Base-by-base conservation (phyloP, 2,329 filamentous ascomycete species). In the Stagonosporopsis cucurbitacearum region DNA sequence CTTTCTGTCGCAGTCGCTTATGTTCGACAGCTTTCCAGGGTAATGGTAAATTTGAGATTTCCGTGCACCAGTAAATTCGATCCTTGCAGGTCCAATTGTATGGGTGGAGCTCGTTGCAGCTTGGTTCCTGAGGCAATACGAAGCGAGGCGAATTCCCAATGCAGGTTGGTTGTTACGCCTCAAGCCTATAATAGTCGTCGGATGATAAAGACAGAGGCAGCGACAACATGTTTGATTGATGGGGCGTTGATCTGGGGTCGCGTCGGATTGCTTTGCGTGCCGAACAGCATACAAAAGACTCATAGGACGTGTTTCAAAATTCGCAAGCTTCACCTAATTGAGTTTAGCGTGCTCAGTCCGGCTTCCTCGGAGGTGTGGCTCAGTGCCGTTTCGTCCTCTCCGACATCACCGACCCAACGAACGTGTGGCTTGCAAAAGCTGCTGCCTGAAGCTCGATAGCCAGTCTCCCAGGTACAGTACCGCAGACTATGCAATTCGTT, bases 311-410 rank as follows among this genome's bases (percentile, higher is more conserved):
- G 52, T 35, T n/a, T 41, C 39, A 46, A 53, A 56, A 50, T 62
- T 69, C 65, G 66, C 65, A 69, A 69, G 57, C 54, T 59, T 42
- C 54, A 50, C 66, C 54, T 25, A 5, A 57, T 64, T 32, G 17
- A 45, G 66, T 33, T 46, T 51, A 17, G 46, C 26, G 35, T 7
- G n/a, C 17, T 42, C 17, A 50, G 48, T 37, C 13, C 25, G 23
- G 36, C 49, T 42, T 46, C 46, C 50, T 28, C 46, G 39, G 28
- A 30, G 28, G 4, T 30, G 28, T 30, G 28, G 28, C 28, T 30
- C n/a, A n/a, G n/a, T n/a, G n/a, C n/a, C n/a, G n/a, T n/a, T n/a
- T n/a, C n/a, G n/a, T n/a, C n/a, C n/a, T n/a, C n/a, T n/a, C n/a
- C n/a, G 28, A 30, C 11, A 8, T 30, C 28, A 30, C 28, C 28